Base-by-base conservation (phyloP, 1,139 yeast genomes). In the Saccharomyces hybrid region DNA sequence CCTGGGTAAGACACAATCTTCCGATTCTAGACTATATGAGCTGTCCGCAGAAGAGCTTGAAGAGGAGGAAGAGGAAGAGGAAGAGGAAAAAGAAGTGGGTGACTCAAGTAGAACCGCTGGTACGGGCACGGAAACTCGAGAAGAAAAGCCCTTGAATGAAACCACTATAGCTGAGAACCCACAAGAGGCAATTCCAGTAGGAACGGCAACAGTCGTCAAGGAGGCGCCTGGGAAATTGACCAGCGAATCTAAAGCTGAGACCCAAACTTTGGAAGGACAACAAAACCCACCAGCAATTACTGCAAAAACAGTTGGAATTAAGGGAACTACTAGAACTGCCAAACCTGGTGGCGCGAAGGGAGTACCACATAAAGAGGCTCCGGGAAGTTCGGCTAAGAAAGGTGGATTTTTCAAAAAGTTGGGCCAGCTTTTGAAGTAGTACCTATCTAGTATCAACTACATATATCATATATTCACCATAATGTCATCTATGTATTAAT, bases 1-100 rank as follows among this genome's bases (percentile, higher is more conserved):
- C 47, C 26, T 26, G 16, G 21, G 24, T 8, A 24, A 48, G 50
- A 48, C 44, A 6, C n/a, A 26, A 48, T 14, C 49, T 14, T 24
- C 32, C 5, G 34, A 28, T 27, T 50, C 48, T 5, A 50, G 24
- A 16, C 6, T 21, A 29, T 47, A 19, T 26, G 32, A 28, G 14
- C n/a, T 47, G 5, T 47, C 49, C 5, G 49, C 49, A 6, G 32
- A 26, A 28, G 49, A 38, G 3, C 44, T 38, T 38, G 44, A 38
- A 38, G 19, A 38, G n/a, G 21, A 11, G 26, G 48, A n/a, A 38
- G 24, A 51, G 26, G 48, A 52, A 24, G 53, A 51, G 47, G 41
- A 49, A 19, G 21, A 3, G 21, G 44, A 38, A 16, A 11, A 38
- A n/a, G 19, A 14, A 27, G 48, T n/a, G n/a, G n/a, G n/a, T 24